Evolutionary conservation across 805 yeast species (phyloP), one percentile per base, ranked within the genome.

Genomic region (Brettanomyces custersianus): DNA sequence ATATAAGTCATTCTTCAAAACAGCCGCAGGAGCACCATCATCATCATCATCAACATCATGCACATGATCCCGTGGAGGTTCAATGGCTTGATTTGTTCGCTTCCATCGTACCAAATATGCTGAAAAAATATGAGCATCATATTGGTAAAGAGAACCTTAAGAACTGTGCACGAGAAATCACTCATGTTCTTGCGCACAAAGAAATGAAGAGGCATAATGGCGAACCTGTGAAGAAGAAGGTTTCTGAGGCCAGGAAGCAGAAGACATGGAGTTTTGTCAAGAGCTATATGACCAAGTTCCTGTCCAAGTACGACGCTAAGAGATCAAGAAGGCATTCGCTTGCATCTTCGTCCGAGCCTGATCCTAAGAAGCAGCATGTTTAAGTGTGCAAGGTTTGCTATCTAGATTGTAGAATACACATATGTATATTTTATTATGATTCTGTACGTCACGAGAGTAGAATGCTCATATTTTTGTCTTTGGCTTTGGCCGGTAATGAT

Each of bases 81-180:
- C 45, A 47, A 36, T 71, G 77, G 77, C 63, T 59, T 5, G 54
- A 51, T 28, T 44, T 63, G 22, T 74, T 90, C 52, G 96, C 96
- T 2, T 59, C 67, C 12, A 65, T 74, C 46, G 82, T 90, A 9
- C 96, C 96, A 8, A 86, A 87, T 48, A 57, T 82, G 50, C 65
- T 88, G 37, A 76, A 77, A 44, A 74, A 72, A 45, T 74, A 80
- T 54, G 80, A 74, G 44, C 52, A 64, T 3, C 77, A 75, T 36
- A 64, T 90, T 17, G 87, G 86, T 4, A 77, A 74, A 39, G 94
- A 82, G 4, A 68, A 74, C 38, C 51, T 85, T 35, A 90, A 88
- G 58, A 69, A 69, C 26, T 80, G 87, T 57, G 84, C 95, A 3
- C 72, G 75, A 41, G 95, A 87, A 34, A 74, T 90, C 39, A 86